Percentiles rank a stretch among this genome's conserved stretches.
phyloP scores from a whole-genome alignment of 2,329 filamentous ascomycete genomes.

The Paraphaeosphaeria minitans region DNA sequence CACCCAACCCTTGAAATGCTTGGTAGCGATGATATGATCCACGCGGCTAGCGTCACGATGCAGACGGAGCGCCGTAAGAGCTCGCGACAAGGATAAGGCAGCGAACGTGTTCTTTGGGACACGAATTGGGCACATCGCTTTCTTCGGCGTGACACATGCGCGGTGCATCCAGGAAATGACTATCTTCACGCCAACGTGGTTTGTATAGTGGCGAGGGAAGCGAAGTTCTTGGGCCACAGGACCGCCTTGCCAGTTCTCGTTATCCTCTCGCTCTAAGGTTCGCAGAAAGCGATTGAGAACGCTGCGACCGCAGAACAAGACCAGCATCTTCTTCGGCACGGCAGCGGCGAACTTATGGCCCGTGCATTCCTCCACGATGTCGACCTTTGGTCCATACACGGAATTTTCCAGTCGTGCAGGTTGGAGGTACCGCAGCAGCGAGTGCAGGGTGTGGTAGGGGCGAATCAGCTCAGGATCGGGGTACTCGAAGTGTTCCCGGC shows the following conservation, averaged over 20 bases:
- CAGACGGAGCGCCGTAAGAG: slow-evolving; percentile 23
- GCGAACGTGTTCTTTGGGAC: slow-evolving; percentile 25
- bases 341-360: neutral
- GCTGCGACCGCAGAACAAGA: slow-evolving; percentile 13
- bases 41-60: slow-evolving; percentile 26
- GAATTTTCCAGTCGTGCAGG: slow-evolving; percentile 7
- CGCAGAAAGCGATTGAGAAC: slow-evolving; percentile 5
- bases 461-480: neutral
- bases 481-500: neutral
- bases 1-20: slow-evolving; percentile 22
- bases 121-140: slow-evolving; percentile 19
- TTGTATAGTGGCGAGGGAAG: slow-evolving; percentile 17
- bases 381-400: neutral
- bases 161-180: slow-evolving; percentile 32
- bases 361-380: slow-evolving; percentile 12
- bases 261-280: slow-evolving; percentile 21
- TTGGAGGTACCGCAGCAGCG: slow-evolving; percentile 1
- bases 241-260: slow-evolving; percentile 10
- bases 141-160: slow-evolving; percentile 21
- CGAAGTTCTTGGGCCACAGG: slow-evolving; percentile 17
- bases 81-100: slow-evolving; percentile 28
- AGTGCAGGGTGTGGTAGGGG: neutral
- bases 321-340: slow-evolving; percentile 16
- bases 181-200: slow-evolving; percentile 20
- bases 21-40: slow-evolving; percentile 19